These are phyloP conservation scores for Penicillium brasilianum DNA, from an alignment of 2,329 filamentous ascomycete genomes.

Conservation along the genomic window DNA sequence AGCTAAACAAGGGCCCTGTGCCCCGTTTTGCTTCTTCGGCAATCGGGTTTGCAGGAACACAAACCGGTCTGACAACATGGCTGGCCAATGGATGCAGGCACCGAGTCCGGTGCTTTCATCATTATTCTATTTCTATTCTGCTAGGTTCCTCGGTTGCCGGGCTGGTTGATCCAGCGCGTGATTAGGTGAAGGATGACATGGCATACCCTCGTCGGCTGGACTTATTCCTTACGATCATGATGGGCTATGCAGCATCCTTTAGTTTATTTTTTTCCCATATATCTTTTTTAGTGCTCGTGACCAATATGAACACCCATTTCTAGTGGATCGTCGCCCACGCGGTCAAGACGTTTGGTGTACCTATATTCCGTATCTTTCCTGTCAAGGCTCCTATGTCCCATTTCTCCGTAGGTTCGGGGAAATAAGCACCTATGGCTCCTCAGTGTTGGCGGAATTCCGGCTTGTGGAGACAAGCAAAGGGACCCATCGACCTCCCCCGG, in stretches of 20 bases:
- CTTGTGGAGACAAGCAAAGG: slow-evolving; percentile 1
- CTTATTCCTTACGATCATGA: background rate
- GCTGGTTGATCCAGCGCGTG: slow-evolving; percentile 4
- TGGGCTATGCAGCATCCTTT: background rate
- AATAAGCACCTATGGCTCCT: background rate
- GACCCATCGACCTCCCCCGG: background rate
- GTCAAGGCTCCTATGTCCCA: background rate
- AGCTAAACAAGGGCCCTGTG: slow-evolving; percentile 2
- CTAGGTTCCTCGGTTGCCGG: background rate
- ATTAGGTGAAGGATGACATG: slow-evolving; percentile 1
- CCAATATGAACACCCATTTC: background rate
- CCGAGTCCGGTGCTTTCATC: slow-evolving; percentile 11
- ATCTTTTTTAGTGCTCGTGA: background rate
- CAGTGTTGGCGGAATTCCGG: background rate
- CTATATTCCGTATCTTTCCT: background rate
- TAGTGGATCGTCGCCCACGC: background rate
- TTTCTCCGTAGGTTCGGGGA: background rate
- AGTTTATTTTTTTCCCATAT: background rate
- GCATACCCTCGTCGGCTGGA: background rate
- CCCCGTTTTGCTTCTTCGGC: slow-evolving; percentile 1
- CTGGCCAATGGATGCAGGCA: slow-evolving; percentile 31
- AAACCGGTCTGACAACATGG: slow-evolving; percentile 22
- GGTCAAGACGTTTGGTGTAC: background rate
- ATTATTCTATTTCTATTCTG: slow-evolving; percentile 13
- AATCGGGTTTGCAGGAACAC: slow-evolving; percentile 10